Conservation (phyloP, 2,329 filamentous ascomycete species). For the Mariannaea elegans region DNA sequence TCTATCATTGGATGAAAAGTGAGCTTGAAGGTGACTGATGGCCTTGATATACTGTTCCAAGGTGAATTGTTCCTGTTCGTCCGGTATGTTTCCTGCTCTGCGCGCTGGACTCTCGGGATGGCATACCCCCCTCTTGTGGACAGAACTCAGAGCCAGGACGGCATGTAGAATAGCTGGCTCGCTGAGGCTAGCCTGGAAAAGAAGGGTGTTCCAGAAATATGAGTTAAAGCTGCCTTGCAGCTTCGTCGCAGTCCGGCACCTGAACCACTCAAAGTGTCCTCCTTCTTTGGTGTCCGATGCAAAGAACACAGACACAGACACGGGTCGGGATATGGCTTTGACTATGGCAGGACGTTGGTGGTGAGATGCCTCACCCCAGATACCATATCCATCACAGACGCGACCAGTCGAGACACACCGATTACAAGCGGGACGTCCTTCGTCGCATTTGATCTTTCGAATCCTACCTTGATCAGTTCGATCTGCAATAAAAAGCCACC, state of each 20-base stretch:
- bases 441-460: constrained; percentile 46
- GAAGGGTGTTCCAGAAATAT: constrained; percentile 49
- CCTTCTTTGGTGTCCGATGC: constrained; percentile 22
- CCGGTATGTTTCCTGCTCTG: not conserved
- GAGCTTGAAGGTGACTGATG: constrained; percentile 47
- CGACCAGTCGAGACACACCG: constrained; percentile 40
- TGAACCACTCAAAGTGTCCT: constrained; percentile 43
- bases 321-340: constrained; percentile 3
- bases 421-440: constrained; percentile 39
- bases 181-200: constrained; percentile 46
- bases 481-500: too few species aligned
- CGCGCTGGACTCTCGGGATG: constrained; percentile 12
- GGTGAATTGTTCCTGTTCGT: constrained; percentile 30
- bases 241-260: constrained; percentile 47
- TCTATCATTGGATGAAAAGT: constrained; percentile 39
- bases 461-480: constrained; percentile 25
- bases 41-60: constrained; percentile 50
- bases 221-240: constrained; percentile 48
- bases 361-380: constrained; percentile 26
- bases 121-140: constrained; percentile 37
- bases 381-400: constrained; percentile 44
- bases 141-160: constrained; percentile 48
- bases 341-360: not conserved
- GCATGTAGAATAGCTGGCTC: constrained; percentile 54
- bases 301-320: constrained; percentile 5